Evolutionary conservation across 2,329 filamentous ascomycete species (phyloP), one percentile per base, ranked within the genome.

Genomic region (Leptographium radiaticola): DNA sequence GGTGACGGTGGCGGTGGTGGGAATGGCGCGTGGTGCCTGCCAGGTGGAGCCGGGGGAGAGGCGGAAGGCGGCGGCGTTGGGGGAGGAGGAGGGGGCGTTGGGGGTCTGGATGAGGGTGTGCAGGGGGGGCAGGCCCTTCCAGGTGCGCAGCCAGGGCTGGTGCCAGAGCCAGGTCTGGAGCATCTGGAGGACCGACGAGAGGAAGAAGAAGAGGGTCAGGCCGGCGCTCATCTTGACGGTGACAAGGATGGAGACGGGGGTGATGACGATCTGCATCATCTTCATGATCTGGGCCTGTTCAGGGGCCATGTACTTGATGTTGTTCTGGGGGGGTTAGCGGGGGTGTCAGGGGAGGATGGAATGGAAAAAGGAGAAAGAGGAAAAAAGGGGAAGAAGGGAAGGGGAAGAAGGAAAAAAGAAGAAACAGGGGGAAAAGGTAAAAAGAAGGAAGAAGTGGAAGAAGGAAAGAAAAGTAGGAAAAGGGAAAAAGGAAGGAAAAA

Each of bases 171-270:
- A 65, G 6, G 72, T 62, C 66, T 83, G 79, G 20, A 62, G 2
- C 39, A 59, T 64, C 46, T 71, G 69, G 15, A 70, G 56, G 6
- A 65, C 1, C 52, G 66, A 65, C 4, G 73, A 68, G 15, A 68
- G 59, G 52, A 76, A 65, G 68, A 88, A 86, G 69, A 80, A 84
- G 34, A 86, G 62, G 62, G 85, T 81, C 2, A 86, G 65, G 20
- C 71, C 73, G 30, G 77, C 64, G 25, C 67, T 67, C 47, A 74
- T 62, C 58, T 66, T 68, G 13, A 69, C 61, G 52, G 80, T 81
- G 62, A 86, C 58, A 36, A 65, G 16, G 11, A 65, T 54, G 20
- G 60, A 59, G 47, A 70, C 18, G 33, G 67, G 67, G 12, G 64
- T 60, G 25, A 68, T 54, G 47, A 66, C 65, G 43, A 68, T 64